phyloP scores from a whole-genome alignment of 306 rosid genomes.

The Vigna mungo region DNA sequence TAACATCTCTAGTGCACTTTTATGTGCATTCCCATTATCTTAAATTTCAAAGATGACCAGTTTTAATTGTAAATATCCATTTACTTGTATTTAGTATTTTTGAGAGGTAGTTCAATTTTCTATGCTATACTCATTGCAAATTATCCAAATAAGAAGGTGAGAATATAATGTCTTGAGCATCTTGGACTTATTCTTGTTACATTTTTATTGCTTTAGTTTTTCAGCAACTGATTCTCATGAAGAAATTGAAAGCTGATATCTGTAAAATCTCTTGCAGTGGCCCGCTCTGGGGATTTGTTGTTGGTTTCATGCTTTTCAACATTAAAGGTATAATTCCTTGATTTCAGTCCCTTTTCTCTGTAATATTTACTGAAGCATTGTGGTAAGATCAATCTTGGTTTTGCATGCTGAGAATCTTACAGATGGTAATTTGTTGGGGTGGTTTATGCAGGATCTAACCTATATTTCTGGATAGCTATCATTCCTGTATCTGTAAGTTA shows the following conservation, averaged over 20 bases:
- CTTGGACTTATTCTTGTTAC: slow-evolving; percentile 4
- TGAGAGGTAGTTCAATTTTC: slow-evolving; percentile 12
- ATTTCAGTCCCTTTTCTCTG: slow-evolving; percentile 24
- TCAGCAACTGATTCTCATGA: slow-evolving; percentile 26
- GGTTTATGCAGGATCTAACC: slow-evolving; percentile 81
- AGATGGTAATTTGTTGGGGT: slow-evolving; percentile 12
- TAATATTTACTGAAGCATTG: slow-evolving; percentile 22
- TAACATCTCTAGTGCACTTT: slow-evolving; percentile 18
- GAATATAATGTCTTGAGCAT: slow-evolving; percentile 1
- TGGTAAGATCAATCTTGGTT: slow-evolving; percentile 31
- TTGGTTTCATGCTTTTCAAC: slow-evolving; percentile 92
- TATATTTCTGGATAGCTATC: slow-evolving; percentile 96
- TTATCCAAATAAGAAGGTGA: slow-evolving; percentile 25
- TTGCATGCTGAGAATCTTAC: slow-evolving; percentile 40
- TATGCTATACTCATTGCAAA: not conserved
- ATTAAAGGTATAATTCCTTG: slow-evolving; percentile 68
- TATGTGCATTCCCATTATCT: slow-evolving; percentile 27
- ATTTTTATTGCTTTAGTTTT: slow-evolving; percentile 37
- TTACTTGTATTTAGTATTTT: slow-evolving; percentile 1
- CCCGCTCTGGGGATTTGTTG: slow-evolving; percentile 96
- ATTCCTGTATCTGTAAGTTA: slow-evolving; percentile 81
- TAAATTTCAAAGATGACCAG: not conserved
- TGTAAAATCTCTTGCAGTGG: slow-evolving; percentile 68
- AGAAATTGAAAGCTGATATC: slow-evolving; percentile 43
- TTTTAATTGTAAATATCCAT: not conserved